A percentile compares a stretch with the other conserved stretches of the same genome.
These are phyloP conservation scores for Myxozyma mucilagina DNA, from an alignment of 805 yeast genomes.

Conservation along the genomic window DNA sequence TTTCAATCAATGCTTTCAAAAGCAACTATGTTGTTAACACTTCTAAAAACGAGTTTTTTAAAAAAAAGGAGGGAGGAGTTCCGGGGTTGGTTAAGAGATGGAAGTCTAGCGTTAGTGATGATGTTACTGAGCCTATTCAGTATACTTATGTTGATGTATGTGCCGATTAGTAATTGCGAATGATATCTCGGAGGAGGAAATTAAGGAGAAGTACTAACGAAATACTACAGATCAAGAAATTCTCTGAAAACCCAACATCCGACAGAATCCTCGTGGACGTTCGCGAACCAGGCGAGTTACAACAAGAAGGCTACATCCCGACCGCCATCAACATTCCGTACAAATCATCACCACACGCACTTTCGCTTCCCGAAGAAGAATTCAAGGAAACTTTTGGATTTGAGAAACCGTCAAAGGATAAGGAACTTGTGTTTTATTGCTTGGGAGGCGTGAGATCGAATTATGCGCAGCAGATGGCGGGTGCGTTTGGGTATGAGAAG, in stretches of 20 bases:
- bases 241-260: slow-evolving; percentile 9
- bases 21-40: background rate
- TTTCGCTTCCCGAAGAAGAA: slow-evolving; percentile 74
- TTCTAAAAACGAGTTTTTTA: background rate
- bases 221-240: slow-evolving; percentile 20
- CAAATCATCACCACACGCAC: slow-evolving; percentile 89
- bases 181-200: background rate
- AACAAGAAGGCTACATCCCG: slow-evolving; percentile 71
- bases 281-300: slow-evolving; percentile 82
- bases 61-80: background rate
- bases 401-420: slow-evolving; percentile 67
- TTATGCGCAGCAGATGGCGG: slow-evolving; percentile 88
- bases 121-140: slow-evolving; percentile 5
- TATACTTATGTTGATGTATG: slow-evolving; percentile 27
- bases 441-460: slow-evolving; percentile 89
- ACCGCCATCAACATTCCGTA: slow-evolving; percentile 83
- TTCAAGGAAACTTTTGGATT: slow-evolving; percentile 80
- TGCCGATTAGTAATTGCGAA: background rate
- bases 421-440: slow-evolving; percentile 85
- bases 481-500: slow-evolving; percentile 80
- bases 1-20: background rate
- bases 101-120: background rate
- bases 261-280: slow-evolving; percentile 69
- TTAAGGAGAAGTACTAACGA: too few species aligned
- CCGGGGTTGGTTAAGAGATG: background rate